A percentile compares a stretch with the other conserved stretches of the same genome.
phyloP scores from a whole-genome alignment of 768 basidiomycete genomes.

The Boletus subparvulus region DNA sequence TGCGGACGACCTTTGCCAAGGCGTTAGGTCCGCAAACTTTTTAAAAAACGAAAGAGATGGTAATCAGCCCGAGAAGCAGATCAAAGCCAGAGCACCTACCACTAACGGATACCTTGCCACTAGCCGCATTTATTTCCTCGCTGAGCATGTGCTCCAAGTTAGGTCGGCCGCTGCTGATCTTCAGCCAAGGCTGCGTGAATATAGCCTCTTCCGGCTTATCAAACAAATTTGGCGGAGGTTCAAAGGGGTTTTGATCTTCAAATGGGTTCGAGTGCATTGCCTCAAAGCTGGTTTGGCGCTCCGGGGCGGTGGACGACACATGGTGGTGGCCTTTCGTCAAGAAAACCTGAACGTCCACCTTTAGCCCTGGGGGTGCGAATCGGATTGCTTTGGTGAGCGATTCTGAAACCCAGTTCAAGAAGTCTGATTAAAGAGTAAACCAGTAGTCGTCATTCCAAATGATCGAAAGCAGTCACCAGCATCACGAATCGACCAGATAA shows the following conservation, averaged over 20 bases:
- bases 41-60: too few species aligned
- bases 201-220: neutral
- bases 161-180: slow-evolving; percentile 38
- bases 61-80: neutral
- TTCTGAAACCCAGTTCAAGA: slow-evolving; percentile 12
- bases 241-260: neutral
- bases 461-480: slow-evolving; percentile 25
- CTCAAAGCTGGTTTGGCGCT: slow-evolving; percentile 4
- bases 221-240: neutral
- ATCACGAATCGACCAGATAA: slow-evolving; percentile 46
- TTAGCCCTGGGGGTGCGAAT: slow-evolving; percentile 14
- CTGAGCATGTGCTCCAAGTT: slow-evolving; percentile 37
- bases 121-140: slow-evolving; percentile 33
- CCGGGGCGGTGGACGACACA: neutral
- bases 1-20: slow-evolving; percentile 36
- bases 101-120: slow-evolving; percentile 42
- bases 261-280: neutral
- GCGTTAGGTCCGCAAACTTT: slow-evolving; percentile 40
- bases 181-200: slow-evolving; percentile 16
- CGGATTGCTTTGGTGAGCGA: slow-evolving; percentile 13
- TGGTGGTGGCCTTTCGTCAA: slow-evolving; percentile 1
- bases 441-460: neutral
- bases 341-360: slow-evolving; percentile 19
- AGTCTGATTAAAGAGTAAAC: slow-evolving; percentile 3
- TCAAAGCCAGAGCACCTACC: slow-evolving; percentile 33